Evolutionary conservation across 495 filamentous ascomycete genomes (phyloP), one percentile per base, ranked within the genome.

Genomic region (Daldinia caldariorum): DNA sequence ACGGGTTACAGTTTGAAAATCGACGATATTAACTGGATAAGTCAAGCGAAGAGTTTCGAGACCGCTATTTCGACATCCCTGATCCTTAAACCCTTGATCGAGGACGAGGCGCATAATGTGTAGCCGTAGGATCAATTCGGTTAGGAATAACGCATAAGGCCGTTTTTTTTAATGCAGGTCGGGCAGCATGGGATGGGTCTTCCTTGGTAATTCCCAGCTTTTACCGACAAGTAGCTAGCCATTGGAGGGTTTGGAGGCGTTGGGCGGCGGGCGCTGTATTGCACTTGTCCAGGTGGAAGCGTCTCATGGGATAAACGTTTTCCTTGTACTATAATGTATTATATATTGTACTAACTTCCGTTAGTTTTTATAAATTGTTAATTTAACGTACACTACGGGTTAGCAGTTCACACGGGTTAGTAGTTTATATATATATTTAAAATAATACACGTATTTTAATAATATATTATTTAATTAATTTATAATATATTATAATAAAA

Each of bases 261-360:
- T 26, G 26, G 26, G 3, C 1, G 26, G 26, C 26, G n/a, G n/a
- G n/a, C n/a, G n/a, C n/a, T 29, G 47, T 31, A 29, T 31, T 35
- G 12, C 31, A 38, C 51, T 35, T 47, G 20, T 59, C 63, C 63
- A 59, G 32, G 32, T 53, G 45, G 37, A 43, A 56, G 57, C 22
- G 31, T 45, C 58, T 56, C 26, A 53, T 43, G 50, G 61, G 14
- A 47, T 45, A 6, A 31, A 14, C 50, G 18, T n/a, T 35, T 57
- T 43, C 53, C 39, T 57, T 7, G 63, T 66, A 66, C 63, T 43
- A 41, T 51, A 63, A 68, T 41, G 66, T 68, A 69, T 58, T 20
- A 45, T 60, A n/a, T n/a, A n/a, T n/a, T n/a, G n/a, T n/a, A n/a
- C n/a, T n/a, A n/a, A n/a, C n/a, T n/a, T n/a, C n/a, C n/a, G n/a